Base-by-base conservation (phyloP, 208 protist genomes). In the Novymonas esmeraldas region DNA sequence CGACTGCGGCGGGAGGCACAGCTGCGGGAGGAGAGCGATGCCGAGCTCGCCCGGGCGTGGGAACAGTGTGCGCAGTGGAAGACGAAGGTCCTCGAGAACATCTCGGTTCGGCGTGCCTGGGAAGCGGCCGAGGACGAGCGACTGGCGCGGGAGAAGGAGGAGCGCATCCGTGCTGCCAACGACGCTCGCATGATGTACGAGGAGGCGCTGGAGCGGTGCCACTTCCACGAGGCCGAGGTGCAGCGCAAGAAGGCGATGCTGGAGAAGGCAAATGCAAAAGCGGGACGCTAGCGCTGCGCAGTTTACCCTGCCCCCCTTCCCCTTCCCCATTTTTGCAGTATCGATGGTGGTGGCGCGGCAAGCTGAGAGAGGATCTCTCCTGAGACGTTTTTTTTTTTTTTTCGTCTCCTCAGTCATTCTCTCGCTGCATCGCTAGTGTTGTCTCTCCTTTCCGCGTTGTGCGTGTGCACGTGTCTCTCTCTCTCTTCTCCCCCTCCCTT, bases 161-260 rank as follows among this genome's bases (percentile, higher is more conserved):
- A 93, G 45, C 72, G 84, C 26, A 66, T 79, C 6, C 84, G 81
- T 26, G 81, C 70, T 31, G 87, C 90, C 44, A 87, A 93, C 60
- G 89, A 96, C 59, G 89, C 89, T 20, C 70, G 87, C 44, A 82
- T 85, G 28, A 51, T 73, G 48, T 78, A 94, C 49, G 87, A 95
- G 26, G 89, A 92, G 62, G 72, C 62, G 24, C 66, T 93, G 18
- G 85, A 87, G 64, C 84, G 68, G 49, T 76, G 82, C 51, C 83
- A 81, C 26, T 90, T 83, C 41, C 64, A 85, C 28, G 89, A 93
- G 50, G 84, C 87, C 20, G 81, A 96, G 51, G 84, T 87, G 20
- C 78, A 72, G 64, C 85, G 81, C 29, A 79, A 80, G 54, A 85
- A 87, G 65, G 89, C 72, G 24, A 28, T 77, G 56, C 49, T 81